Evolutionary conservation across 2,329 filamentous ascomycete species (phyloP).

Genomic region (Diaporthe capsici): DNA sequence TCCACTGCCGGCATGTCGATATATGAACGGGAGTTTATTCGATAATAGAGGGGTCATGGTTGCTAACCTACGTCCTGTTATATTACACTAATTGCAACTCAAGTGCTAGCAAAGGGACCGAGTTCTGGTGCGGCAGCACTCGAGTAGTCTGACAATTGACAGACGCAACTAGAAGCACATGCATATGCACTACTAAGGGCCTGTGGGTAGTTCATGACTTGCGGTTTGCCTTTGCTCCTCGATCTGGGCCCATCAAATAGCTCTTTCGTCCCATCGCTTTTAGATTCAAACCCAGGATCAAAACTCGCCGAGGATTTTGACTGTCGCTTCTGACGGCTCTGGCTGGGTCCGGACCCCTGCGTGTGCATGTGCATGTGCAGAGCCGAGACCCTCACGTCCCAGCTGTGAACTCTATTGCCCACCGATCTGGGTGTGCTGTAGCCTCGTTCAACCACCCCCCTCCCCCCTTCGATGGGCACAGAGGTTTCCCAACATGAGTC

Average conservation of each 20-base stretch:
- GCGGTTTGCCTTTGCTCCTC: background rate
- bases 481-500: background rate
- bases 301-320: slow-evolving; percentile 8
- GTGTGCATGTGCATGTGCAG: slow-evolving; percentile 26
- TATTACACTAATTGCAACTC: background rate
- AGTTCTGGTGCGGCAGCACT: background rate
- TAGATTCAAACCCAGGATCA: slow-evolving; percentile 1
- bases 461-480: background rate
- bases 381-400: slow-evolving; percentile 20
- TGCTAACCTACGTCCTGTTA: background rate
- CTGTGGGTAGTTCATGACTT: slow-evolving; percentile 10
- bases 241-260: background rate
- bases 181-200: background rate
- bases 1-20: slow-evolving; percentile 6
- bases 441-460: background rate
- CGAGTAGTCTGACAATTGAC: background rate
- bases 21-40: slow-evolving; percentile 4
- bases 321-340: slow-evolving; percentile 21
- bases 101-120: background rate
- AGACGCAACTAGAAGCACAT: background rate
- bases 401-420: slow-evolving; percentile 27
- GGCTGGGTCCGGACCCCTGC: slow-evolving; percentile 18
- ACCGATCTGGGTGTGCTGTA: background rate
- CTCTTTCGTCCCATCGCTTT: background rate
- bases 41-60: background rate